Base-by-base conservation (phyloP, 2,329 filamentous ascomycete species). In the Epichloe baconii region DNA sequence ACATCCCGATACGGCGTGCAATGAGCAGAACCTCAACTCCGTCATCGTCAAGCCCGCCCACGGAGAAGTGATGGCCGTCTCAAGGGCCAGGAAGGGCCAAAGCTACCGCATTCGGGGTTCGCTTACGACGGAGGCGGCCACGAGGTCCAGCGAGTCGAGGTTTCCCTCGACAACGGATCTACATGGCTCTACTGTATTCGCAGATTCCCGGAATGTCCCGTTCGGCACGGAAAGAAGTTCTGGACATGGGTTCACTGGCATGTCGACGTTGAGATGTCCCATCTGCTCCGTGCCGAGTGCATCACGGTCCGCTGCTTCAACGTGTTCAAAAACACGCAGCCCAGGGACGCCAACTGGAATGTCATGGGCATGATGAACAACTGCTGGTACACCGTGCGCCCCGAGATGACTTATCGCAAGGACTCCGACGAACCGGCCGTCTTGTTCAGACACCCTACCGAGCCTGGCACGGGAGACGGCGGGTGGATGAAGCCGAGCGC, bases 321-420 rank as follows among this genome's bases (percentile, higher is more conserved):
- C 50, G 71, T 71, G 0, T 71, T 70, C 60, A 76, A 74, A 54
- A 74, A 74, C 53, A 74, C 71, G 1, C 74, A 78, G 54, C 74
- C 74, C 1, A 57, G 67, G 52, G 60, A 66, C 19, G 65, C 66
- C 4, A 62, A 59, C 4, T 77, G 74, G 74, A 77, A 76, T 52
- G 64, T 73, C 1, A 67, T 72, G 68, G 73, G 62, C 7, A 76
- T 77, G 72, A 76, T 78, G 74, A 78, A 77, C 59, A 77, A 77
- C 44, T 70, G 68, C 53, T 74, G 70, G 69, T 76, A 76, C 54
- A 53, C 60, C 1, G 68, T 77, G 14, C 68, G 67, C 44, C 59
- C 68, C 0, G 66, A 71, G 37, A 66, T 71, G 4, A 51, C 61
- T 0, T 59, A 65, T n/a, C 59, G 62, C 15, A 57, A 68, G 2